Conservation (phyloP, 768 basidiomycete species). For the Lactarius vividus region DNA sequence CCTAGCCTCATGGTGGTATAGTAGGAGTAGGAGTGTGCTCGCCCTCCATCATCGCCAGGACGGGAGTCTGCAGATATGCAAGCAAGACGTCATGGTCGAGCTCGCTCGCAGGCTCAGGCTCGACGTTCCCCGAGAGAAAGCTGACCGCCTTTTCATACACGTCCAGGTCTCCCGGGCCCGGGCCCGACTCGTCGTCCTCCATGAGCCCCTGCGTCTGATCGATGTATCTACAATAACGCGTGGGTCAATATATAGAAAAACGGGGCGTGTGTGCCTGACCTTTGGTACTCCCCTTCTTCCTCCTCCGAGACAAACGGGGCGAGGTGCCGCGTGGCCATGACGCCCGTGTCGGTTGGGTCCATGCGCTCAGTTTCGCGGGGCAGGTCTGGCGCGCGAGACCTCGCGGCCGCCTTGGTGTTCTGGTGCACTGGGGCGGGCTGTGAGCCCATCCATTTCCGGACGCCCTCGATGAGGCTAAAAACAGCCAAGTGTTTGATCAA, state of each 20-base stretch:
- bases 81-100: slow-evolving; percentile 23
- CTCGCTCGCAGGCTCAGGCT: slow-evolving; percentile 18
- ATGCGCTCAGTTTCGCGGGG: slow-evolving; percentile 16
- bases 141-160: slow-evolving; percentile 17
- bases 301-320: slow-evolving; percentile 26
- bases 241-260: background rate
- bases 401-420: background rate
- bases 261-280: slow-evolving; percentile 6
- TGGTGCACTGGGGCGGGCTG: slow-evolving; percentile 35
- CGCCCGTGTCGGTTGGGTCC: slow-evolving; percentile 21
- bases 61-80: slow-evolving; percentile 16
- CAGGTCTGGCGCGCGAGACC: slow-evolving; percentile 11
- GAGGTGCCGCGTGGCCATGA: slow-evolving; percentile 19
- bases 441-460: slow-evolving; percentile 73
- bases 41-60: slow-evolving; percentile 18
- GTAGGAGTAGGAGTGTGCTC: background rate
- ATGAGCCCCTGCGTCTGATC: slow-evolving; percentile 22
- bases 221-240: slow-evolving; percentile 7
- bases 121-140: slow-evolving; percentile 18
- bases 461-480: slow-evolving; percentile 69
- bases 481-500: background rate
- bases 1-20: background rate
- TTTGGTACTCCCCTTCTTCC: slow-evolving; percentile 27
- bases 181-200: slow-evolving; percentile 17
- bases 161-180: slow-evolving; percentile 16